These are phyloP conservation scores for Globisporangium echinulatum DNA, from an alignment of 352 stramenopile species.

Conservation along the genomic window DNA sequence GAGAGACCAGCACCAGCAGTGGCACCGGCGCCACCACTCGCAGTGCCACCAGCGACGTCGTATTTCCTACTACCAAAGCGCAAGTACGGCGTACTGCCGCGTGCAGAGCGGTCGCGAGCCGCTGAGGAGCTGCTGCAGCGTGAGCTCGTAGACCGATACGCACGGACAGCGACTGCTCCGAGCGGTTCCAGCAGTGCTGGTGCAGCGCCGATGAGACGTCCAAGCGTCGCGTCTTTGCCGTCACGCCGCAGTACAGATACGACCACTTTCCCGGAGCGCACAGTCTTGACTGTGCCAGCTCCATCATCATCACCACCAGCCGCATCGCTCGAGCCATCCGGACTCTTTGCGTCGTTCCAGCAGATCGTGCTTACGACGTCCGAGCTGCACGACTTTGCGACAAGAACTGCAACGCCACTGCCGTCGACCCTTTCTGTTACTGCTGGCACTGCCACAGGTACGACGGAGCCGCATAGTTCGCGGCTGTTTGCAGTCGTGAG, in stretches of 20 bases:
- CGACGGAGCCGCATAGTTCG: background rate
- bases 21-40: background rate
- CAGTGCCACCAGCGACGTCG: background rate
- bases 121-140: slow-evolving; percentile 29
- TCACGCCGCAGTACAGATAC: background rate
- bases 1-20: background rate
- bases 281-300: background rate
- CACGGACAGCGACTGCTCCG: slow-evolving; percentile 1
- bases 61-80: slow-evolving; percentile 30
- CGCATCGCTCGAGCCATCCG: background rate
- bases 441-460: background rate
- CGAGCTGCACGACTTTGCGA: slow-evolving; percentile 10
- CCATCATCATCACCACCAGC: too few relatives aligned
- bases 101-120: slow-evolving; percentile 11
- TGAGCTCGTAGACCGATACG: slow-evolving; percentile 21
- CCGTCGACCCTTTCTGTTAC: too few relatives aligned
- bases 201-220: too few relatives aligned
- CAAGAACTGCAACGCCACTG: too few relatives aligned
- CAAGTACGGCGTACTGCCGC: slow-evolving; percentile 36
- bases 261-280: background rate
- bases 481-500: slow-evolving; percentile 41
- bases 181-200: background rate
- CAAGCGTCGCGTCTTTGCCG: too few relatives aligned
- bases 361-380: slow-evolving; percentile 15
- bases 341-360: slow-evolving; percentile 35